phyloP scores from a whole-genome alignment of 164 flowering plant genomes.

The Chloranthus sessilifolius region DNA sequence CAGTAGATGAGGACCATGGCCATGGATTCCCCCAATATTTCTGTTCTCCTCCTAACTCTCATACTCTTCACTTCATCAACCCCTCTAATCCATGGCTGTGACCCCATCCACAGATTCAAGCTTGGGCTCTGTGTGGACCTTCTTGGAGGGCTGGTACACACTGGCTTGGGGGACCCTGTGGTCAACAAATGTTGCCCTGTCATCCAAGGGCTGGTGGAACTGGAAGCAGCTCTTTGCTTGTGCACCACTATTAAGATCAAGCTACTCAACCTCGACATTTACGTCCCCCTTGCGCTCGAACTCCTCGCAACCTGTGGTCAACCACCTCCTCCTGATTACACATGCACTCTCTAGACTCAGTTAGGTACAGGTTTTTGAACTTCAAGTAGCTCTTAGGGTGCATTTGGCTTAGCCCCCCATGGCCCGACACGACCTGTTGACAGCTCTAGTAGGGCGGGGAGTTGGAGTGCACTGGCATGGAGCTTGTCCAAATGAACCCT shows the following conservation, averaged over 20 bases:
- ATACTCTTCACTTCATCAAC: constrained; percentile 40
- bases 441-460: too few relatives aligned
- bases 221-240: constrained; percentile 73
- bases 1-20: too few relatives aligned
- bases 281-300: constrained; percentile 68
- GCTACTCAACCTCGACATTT: constrained; percentile 57
- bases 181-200: constrained; percentile 70
- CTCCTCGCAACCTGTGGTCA: constrained; percentile 72
- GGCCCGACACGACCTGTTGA: too few relatives aligned
- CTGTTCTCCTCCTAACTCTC: constrained; percentile 34
- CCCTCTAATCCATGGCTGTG: constrained; percentile 34
- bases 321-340: constrained; percentile 79
- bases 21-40: constrained; percentile 32
- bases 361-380: too few relatives aligned
- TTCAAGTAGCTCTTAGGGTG: too few relatives aligned
- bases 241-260: constrained; percentile 72
- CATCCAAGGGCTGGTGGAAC: constrained; percentile 52
- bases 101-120: constrained; percentile 59
- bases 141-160: constrained; percentile 70
- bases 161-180: constrained; percentile 67
- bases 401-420: too few relatives aligned
- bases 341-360: too few relatives aligned
- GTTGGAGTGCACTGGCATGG: too few relatives aligned
- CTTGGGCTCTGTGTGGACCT: constrained; percentile 77
- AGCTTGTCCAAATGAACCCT: too few relatives aligned